Evolutionary conservation across 805 yeast species (phyloP), one percentile per base, ranked within the genome.

Genomic region (Danielozyma ontarioensis): DNA sequence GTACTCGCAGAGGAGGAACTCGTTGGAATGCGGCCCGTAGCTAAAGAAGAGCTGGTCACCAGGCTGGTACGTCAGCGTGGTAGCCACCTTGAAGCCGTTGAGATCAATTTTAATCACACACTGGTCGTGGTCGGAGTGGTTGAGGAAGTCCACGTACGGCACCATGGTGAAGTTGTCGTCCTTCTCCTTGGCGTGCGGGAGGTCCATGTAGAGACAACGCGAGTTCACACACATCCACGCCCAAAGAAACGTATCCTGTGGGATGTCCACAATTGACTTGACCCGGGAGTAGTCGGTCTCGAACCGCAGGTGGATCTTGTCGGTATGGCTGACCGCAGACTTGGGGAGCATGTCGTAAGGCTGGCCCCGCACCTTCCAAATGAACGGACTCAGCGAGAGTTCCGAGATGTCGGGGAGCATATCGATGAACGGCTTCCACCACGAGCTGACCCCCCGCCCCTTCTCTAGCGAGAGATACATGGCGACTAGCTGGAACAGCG

Each of bases 161-260:
- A 90, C 97, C 75, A 90, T 62, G 2, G 97, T 86, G 62, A 90
- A 80, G 53, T 84, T 82, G 44, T 82, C 86, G 17, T 62, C 72
- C 2, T 52, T 50, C 13, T 64, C 59, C 36, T 71, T 69, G 23
- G 72, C 69, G 29, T 72, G 67, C 1, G 83, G 79, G 2, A 85
- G 57, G 3, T 73, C 70, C 80, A 81, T 79, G 53, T 87, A 89
- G 4, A 90, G 64, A 54, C 97, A 90, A 59, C 98, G 79, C 2
- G 97, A 82, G 53, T 93, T 90, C 36, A 89, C 84, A 48, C 90
- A 80, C 47, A 84, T 68, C 95, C 96, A 90, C 0, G 83, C 76
- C 75, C 86, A 78, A 8, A 80, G 47, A 44, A 72, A 80, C 3
- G 49, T 45, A 4, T 51, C 44, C 5, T 41, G 34, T 3, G 56